Conservation (phyloP, 2,329 filamentous ascomycete genomes). For the Claviceps quebecensis region DNA sequence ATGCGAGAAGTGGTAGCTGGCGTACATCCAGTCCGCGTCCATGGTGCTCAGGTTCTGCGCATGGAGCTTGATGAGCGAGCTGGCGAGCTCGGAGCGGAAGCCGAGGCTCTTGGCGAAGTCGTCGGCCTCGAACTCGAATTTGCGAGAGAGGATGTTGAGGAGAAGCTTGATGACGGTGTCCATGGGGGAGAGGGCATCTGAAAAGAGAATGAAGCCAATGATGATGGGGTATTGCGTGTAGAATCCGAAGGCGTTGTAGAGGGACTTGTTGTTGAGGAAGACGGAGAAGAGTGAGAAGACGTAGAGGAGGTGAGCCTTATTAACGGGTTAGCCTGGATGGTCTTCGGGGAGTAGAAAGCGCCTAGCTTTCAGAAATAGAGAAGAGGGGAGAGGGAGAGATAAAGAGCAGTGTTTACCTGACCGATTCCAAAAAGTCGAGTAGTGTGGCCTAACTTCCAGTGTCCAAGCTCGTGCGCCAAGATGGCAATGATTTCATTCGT, state of each 20-base stretch:
- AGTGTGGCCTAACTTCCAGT: slow-evolving; percentile 94
- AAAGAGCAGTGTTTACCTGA: slow-evolving; percentile 38
- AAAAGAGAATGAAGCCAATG: slow-evolving; percentile 95
- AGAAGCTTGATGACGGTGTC: slow-evolving; percentile 88
- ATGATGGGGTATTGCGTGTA: slow-evolving; percentile 72
- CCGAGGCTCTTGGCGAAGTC: slow-evolving; percentile 75
- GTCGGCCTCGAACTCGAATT: slow-evolving; percentile 94
- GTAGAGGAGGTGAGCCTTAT: slow-evolving; percentile 82
- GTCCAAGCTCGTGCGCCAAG: slow-evolving; percentile 86
- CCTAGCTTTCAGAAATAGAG: neutral
- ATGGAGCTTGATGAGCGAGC: slow-evolving; percentile 89
- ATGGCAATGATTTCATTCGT: slow-evolving; percentile 89
- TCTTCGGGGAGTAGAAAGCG: neutral
- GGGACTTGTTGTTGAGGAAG: slow-evolving; percentile 87
- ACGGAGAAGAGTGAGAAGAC: slow-evolving; percentile 93
- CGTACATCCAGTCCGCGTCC: slow-evolving; percentile 98
- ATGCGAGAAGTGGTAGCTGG: slow-evolving; percentile 96
- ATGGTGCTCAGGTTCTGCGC: slow-evolving; percentile 96
- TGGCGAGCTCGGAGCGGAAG: slow-evolving; percentile 68
- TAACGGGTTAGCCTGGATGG: slow-evolving; percentile 1
- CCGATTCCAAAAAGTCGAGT: slow-evolving; percentile 80
- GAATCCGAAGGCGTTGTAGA: slow-evolving; percentile 90
- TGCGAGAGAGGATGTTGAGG: slow-evolving; percentile 90
- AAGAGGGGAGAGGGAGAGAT: neutral
- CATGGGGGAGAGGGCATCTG: slow-evolving; percentile 86